These are phyloP conservation scores for Rhizopogon vesiculosus DNA, from an alignment of 768 basidiomycete genomes.

Conservation along the genomic window DNA sequence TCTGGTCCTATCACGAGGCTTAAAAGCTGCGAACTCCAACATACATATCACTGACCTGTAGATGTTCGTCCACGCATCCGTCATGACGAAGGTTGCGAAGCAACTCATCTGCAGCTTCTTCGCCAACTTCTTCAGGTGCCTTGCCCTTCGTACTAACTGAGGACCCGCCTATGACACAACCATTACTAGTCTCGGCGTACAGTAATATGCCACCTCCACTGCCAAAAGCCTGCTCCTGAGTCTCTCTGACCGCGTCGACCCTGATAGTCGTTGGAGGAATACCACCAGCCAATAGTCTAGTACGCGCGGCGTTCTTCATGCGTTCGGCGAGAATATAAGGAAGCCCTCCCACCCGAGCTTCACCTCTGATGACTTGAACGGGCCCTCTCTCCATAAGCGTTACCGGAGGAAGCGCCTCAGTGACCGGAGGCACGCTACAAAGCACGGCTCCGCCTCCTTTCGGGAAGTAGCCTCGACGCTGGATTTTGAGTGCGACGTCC, in stretches of 20 bases:
- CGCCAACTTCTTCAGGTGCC: constrained; percentile 44
- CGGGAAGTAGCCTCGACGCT: constrained; percentile 66
- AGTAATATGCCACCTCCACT: constrained; percentile 69
- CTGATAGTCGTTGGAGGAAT: constrained; percentile 19
- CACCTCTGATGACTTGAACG: constrained; percentile 47
- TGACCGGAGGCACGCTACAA: constrained; percentile 32
- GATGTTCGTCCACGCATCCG: constrained; percentile 67
- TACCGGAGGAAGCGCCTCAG: constrained; percentile 39
- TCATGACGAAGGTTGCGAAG: constrained; percentile 53
- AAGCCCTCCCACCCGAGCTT: constrained; percentile 65
- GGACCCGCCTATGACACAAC: constrained; percentile 66
- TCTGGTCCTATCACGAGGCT: constrained; percentile 53
- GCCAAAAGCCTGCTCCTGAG: constrained; percentile 42
- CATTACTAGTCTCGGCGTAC: constrained; percentile 69
- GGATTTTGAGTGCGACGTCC: constrained; percentile 39
- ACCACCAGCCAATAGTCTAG: constrained; percentile 37
- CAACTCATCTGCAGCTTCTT: constrained; percentile 57
- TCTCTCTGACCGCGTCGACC: constrained; percentile 44
- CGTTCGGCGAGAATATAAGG: constrained; percentile 48
- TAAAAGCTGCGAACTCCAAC: neutral
- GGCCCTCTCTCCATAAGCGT: constrained; percentile 53
- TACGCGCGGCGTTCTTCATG: constrained; percentile 52
- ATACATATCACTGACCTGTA: constrained; percentile 38
- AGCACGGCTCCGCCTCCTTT: constrained; percentile 65
- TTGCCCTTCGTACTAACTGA: constrained; percentile 54